A percentile compares a stretch with the other conserved stretches of the same genome.
Evolutionary conservation across 305 asterid species (phyloP).

Genomic region (Ilex paraguariensis): DNA sequence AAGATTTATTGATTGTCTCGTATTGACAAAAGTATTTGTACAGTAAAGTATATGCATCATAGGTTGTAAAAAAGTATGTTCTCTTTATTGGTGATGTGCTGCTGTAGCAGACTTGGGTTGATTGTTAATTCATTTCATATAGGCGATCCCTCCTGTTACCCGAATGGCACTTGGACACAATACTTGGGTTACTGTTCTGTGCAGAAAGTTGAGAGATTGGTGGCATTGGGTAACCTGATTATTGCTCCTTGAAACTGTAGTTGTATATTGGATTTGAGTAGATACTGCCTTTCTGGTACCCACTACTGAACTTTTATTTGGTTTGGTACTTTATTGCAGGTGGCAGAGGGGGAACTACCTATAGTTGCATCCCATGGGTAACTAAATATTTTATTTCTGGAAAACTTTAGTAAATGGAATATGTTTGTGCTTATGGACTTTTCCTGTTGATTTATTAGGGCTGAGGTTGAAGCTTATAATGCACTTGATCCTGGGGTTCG

Average conservation of each 20-base stretch:
- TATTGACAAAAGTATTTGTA: no score
- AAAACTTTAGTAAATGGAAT: no score
- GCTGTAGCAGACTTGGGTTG: no score
- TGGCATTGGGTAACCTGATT: conserved; percentile 84
- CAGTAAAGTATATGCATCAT: no score
- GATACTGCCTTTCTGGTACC: no score
- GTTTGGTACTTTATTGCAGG: conserved; percentile 39
- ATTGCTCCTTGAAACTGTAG: no score
- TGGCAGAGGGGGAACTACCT: conserved; percentile 97
- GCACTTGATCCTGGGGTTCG: conserved; percentile 87
- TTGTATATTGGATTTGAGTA: no score
- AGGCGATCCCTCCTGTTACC: conserved; percentile 97
- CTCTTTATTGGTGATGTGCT: no score
- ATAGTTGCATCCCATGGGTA: conserved; percentile 98
- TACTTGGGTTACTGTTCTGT: conserved; percentile 93
- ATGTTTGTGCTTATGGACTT: neutral
- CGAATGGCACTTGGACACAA: conserved; percentile 86
- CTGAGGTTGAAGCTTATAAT: conserved; percentile 81
- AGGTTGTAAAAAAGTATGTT: no score
- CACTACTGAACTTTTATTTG: no score
- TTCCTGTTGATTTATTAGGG: conserved; percentile 39
- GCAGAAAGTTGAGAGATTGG: conserved; percentile 93
- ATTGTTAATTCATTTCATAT: conserved; percentile 6
- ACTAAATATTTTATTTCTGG: conserved; percentile 9
- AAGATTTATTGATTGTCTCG: no score